A percentile compares a stretch with the other conserved stretches of the same genome.
Evolutionary conservation across 2,329 filamentous ascomycete species (phyloP).

Genomic region (Fusarium buxicola): DNA sequence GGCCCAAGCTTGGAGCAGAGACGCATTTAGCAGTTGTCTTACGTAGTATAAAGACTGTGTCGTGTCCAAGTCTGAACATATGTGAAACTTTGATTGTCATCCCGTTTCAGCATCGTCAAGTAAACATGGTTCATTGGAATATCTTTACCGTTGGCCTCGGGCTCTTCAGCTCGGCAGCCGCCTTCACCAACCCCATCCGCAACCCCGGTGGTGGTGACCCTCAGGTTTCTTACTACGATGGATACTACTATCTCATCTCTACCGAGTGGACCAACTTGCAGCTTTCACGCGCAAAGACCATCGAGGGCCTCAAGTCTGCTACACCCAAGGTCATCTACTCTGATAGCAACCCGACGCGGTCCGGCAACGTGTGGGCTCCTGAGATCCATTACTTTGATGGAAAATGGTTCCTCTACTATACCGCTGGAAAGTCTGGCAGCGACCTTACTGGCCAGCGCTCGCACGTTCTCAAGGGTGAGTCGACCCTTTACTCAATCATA

Average conservation of each 20-base stretch:
- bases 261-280: slow-evolving; percentile 67
- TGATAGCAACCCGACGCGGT: slow-evolving; percentile 58
- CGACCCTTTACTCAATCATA: fast-evolving
- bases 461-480: slow-evolving; percentile 62
- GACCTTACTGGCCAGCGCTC: slow-evolving; percentile 62
- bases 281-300: slow-evolving; percentile 64
- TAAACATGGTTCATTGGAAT: slow-evolving; percentile 31
- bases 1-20: neutral
- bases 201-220: slow-evolving; percentile 63
- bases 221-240: slow-evolving; percentile 62
- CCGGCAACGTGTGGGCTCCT: slow-evolving; percentile 69
- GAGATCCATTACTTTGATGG: slow-evolving; percentile 64
- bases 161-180: slow-evolving; percentile 31
- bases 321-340: slow-evolving; percentile 63
- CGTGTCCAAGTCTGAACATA: neutral
- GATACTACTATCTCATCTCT: slow-evolving; percentile 68
- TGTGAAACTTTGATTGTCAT: neutral
- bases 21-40: no score
- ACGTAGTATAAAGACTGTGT: slow-evolving; percentile 1
- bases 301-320: slow-evolving; percentile 66
- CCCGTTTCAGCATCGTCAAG: neutral
- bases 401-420: slow-evolving; percentile 68
- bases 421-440: slow-evolving; percentile 56
- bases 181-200: slow-evolving; percentile 65
- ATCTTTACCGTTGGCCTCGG: slow-evolving; percentile 24